Evolutionary conservation across 139 green algal genomes (phyloP), one percentile per base, ranked within the genome.

Genomic region (Picochlorum sp.): DNA sequence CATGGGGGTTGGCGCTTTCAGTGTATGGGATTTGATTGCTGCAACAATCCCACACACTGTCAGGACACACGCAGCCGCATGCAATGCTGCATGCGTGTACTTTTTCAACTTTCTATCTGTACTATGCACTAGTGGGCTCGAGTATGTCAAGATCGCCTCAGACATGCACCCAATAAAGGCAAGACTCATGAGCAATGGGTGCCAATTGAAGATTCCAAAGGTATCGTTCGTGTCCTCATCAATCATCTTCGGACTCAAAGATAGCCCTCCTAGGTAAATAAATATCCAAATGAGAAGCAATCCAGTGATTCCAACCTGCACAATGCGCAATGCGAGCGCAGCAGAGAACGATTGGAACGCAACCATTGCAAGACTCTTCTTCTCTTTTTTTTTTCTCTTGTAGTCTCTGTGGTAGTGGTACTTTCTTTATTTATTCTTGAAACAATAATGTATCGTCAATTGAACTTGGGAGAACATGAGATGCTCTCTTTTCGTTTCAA

Each of bases 161-260:
- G 68, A 68, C 82, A 90, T 91, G 50, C 87, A 71, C 11, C 91
- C 68, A 1, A 61, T 73, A 56, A 90, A 89, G 0, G 75, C 85
- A 20, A 90, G 54, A 0, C 73, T 76, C 75, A 91, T 87, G 3
- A 87, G 62, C 6, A 92, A 34, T 0, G 85, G 85, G 58, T 92
- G 85, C 84, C 84, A 92, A 58, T 92, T 92, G 69, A 92, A 92
- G 2, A 92, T 32, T 1, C 58, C 49, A 0, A 32, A 30, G 1
- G 85, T 91, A 72, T 79, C 72, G 23, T 80, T 77, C 14, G 54
- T 23, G 2, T 54, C 71, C 41, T 18, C 23, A 18, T 49, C 34
- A 7, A 9, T 46, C 8, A 44, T 41, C 49, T 45, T 51, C 20
- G 73, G 62, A 7, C 8, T 23, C 0, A 73, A 46, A 3, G 30